Evolutionary conservation across 1,284 basidiomycete genomes (phyloP), one percentile per base, ranked within the genome.

Genomic region (Ganoderma leucocontextum): DNA sequence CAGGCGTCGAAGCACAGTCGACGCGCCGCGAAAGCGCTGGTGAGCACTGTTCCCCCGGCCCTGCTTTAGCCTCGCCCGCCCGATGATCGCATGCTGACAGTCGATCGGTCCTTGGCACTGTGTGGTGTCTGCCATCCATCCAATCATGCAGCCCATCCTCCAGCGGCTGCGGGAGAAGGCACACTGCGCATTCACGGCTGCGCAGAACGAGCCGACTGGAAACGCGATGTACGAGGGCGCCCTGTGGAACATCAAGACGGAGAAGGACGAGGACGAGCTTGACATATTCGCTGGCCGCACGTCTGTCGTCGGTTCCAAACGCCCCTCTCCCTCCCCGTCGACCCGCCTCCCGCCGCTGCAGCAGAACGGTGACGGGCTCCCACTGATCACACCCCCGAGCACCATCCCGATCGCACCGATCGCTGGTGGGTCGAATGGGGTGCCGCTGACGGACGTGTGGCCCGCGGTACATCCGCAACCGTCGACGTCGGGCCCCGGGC

Each of bases 211-310:
- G 53, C 67, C 66, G 15, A 49, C 72, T 3, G 65, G 66, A 0
- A 61, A 29, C 35, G 36, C 64, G 13, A 38, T 69, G 60, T 66
- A 72, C 52, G 73, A 76, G 35, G 76, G 75, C 47, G 67, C 73
- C 35, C 70, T 71, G 25, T 77, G 74, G 75, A 74, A 62, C n/a
- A 61, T 74, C 49, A 70, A 77, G 62, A 60, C 70, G 62, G 75
- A 79, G 44, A 85, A 86, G 68, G 86, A 88, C 58, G 88, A 84
- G 57, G 87, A 91, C 70, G 89, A 90, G 75, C 82, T 91, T n/a
- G 88, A 90, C 49, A 81, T 91, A 35, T 90, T 90, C 66, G 89
- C 89, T 25, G 89, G 78, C 15, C 72, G 74, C 41, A 76, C 74
- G n/a, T 63, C 71, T 22, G 70, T 77, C 39, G 69, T 77, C 7